Percentiles rank a stretch among this genome's conserved stretches.
Conservation (phyloP, 768 basidiomycete species). For the Austroboletus eburneus region DNA sequence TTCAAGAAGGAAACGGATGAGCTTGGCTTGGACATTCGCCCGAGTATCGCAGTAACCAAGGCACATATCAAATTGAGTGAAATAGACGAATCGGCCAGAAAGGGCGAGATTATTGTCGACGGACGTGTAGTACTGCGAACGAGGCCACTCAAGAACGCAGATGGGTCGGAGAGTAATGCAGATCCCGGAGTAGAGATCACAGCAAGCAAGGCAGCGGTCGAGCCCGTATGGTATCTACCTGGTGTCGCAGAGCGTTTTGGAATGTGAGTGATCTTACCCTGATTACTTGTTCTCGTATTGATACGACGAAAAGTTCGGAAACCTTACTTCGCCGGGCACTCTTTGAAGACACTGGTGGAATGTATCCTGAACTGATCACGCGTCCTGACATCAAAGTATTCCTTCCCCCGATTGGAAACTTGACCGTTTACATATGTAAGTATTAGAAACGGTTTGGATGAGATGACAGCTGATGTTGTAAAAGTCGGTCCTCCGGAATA, state of each 20-base stretch:
- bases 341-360: slow-evolving; percentile 95
- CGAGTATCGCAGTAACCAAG: slow-evolving; percentile 89
- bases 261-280: slow-evolving; percentile 51
- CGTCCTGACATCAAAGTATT: slow-evolving; percentile 94
- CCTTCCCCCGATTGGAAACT: slow-evolving; percentile 88
- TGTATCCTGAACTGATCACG: slow-evolving; percentile 95
- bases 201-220: slow-evolving; percentile 91
- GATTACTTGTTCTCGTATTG: neutral
- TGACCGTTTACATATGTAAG: slow-evolving; percentile 89
- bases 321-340: slow-evolving; percentile 80
- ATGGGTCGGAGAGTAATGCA: slow-evolving; percentile 52
- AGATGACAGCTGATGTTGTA: neutral
- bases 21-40: slow-evolving; percentile 76
- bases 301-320: slow-evolving; percentile 56
- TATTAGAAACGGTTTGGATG: slow-evolving; percentile 14
- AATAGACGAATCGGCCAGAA: slow-evolving; percentile 74
- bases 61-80: slow-evolving; percentile 95
- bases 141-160: slow-evolving; percentile 55
- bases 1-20: slow-evolving; percentile 60
- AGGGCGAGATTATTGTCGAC: slow-evolving; percentile 72
- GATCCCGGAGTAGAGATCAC: slow-evolving; percentile 82
- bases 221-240: slow-evolving; percentile 95
- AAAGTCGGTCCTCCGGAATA: slow-evolving; percentile 81
- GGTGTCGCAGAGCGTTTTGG: slow-evolving; percentile 92
- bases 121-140: slow-evolving; percentile 78